Base-by-base conservation (phyloP, 768 basidiomycete genomes). In the Russula abietina region DNA sequence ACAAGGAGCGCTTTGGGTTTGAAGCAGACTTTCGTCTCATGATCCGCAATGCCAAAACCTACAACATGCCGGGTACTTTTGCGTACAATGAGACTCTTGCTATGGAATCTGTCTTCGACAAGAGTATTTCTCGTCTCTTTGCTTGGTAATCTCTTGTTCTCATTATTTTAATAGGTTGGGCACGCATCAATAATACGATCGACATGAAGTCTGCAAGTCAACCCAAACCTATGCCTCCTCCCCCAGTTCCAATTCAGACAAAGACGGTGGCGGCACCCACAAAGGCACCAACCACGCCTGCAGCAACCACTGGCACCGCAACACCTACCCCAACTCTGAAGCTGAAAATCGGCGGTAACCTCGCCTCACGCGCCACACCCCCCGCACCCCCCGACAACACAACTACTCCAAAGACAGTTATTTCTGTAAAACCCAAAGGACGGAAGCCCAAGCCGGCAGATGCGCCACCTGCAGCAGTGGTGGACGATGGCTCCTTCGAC, bases 1-100 rank as follows among this genome's bases (percentile, higher is more conserved):
- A 98, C 76, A 81, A 84, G 64, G 85, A 90, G 69, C 85, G 93
- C 11, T 85, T 87, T 69, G 87, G 81, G 16, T 96, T 98, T 72
- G 86, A 87, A 66, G 78, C 81, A 30, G 97, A 99, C 73, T 89
- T 98, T 73, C 84, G 81, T 61, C 81, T 96, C 57, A 93, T 98
- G 86, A 82, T 93, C 52, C 71, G 77, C 50, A 99, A 99, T 69
- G 91, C 93, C 24, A 89, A 89, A 71, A 77, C 79, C 19, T 99
- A 96, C 78, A 98, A 97, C 70, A 75, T 79, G 24, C 75, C 81
- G 14, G 84, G 84, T 30, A 87, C 84, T 59, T 87, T 80, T 59
- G 90, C 88, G 9, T 84, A 89, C 66, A 86, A 83, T 51, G 86
- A 91, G 66, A 89, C 92, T 0, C 77, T 88, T 43, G 79, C 80